Percentiles rank a stretch among this genome's conserved stretches.
These are phyloP conservation scores for Verticillium klebahnii DNA, from an alignment of 2,329 filamentous ascomycete species.

Conservation along the genomic window DNA sequence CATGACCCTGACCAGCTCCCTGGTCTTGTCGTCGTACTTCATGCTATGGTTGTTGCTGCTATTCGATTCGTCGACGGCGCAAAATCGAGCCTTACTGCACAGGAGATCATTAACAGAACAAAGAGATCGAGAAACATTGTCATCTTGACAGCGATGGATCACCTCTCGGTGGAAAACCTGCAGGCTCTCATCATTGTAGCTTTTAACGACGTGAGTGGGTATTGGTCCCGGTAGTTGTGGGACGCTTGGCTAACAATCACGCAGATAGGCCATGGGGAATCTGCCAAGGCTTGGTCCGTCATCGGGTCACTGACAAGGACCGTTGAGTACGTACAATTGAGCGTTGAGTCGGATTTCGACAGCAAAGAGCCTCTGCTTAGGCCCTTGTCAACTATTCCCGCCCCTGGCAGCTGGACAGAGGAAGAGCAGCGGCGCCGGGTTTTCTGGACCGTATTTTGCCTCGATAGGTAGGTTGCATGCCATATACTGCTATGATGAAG, in stretches of 20 bases:
- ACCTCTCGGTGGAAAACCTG: conserved; percentile 28
- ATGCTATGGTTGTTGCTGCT: conserved; percentile 27
- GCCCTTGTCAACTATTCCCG: conserved; percentile 21
- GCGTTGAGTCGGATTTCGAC: conserved; percentile 12
- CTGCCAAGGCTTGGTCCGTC: conserved; percentile 13
- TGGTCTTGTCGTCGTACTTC: conserved; percentile 25
- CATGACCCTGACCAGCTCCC: conserved; percentile 17
- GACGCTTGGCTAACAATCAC: not conserved
- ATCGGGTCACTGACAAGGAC: conserved; percentile 14
- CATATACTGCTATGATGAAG: not conserved
- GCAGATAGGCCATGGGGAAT: conserved; percentile 14
- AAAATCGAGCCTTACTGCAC: conserved; percentile 5
- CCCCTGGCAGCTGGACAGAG: conserved; percentile 24
- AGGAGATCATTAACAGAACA: not conserved
- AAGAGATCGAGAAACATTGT: conserved; percentile 17
- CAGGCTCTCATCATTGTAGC: conserved; percentile 31
- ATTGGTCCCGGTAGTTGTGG: not conserved
- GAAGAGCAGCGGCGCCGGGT: conserved; percentile 25
- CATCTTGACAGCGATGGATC: conserved; percentile 24
- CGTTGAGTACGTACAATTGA: conserved; percentile 13
- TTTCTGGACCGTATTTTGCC: conserved; percentile 26
- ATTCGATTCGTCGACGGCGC: conserved; percentile 19
- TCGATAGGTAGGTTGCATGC: conserved; percentile 21
- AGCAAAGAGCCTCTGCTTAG: conserved; percentile 11
- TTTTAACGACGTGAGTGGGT: conserved; percentile 26